phyloP scores from a whole-genome alignment of 805 yeast genomes.

The Ogataea wickerhamii region DNA sequence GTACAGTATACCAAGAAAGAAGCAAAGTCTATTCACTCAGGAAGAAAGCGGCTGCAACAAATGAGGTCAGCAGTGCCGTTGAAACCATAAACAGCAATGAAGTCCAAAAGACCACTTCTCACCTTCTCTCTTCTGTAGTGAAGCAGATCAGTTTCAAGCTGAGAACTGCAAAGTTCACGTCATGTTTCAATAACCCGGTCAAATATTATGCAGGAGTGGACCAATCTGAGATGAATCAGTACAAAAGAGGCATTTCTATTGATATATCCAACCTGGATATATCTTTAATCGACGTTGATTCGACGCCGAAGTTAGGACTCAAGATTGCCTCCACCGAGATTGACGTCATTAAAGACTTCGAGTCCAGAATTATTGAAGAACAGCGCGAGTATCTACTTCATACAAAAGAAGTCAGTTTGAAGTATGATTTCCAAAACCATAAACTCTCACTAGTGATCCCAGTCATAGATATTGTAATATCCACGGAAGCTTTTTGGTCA shows the following conservation, averaged over 20 bases:
- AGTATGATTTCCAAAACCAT: conserved; percentile 14
- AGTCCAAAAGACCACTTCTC: background rate
- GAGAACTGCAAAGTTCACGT: conserved; percentile 16
- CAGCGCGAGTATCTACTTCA: conserved; percentile 11
- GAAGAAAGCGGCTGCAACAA: background rate
- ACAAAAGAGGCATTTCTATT: conserved; percentile 26
- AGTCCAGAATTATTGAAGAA: conserved; percentile 9
- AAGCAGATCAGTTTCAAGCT: conserved; percentile 10
- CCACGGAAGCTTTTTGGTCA: conserved; percentile 33
- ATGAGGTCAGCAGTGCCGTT: background rate
- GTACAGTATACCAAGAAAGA: conserved; percentile 1
- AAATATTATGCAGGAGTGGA: conserved; percentile 27
- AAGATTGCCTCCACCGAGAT: conserved; percentile 9
- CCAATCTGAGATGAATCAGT: conserved; percentile 27
- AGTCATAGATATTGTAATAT: conserved; percentile 22
- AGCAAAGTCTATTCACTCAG: background rate
- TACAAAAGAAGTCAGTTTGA: conserved; percentile 10
- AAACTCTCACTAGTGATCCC: conserved; percentile 24
- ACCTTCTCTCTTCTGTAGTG: conserved; percentile 6
- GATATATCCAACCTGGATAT: conserved; percentile 4
- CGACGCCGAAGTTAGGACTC: conserved; percentile 7
- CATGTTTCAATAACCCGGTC: conserved; percentile 31
- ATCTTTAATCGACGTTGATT: conserved; percentile 3
- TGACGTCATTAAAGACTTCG: conserved; percentile 23
- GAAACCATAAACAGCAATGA: background rate